Evolutionary conservation across 164 flowering plant genomes (phyloP).

Genomic region (Pachysandra terminalis): DNA sequence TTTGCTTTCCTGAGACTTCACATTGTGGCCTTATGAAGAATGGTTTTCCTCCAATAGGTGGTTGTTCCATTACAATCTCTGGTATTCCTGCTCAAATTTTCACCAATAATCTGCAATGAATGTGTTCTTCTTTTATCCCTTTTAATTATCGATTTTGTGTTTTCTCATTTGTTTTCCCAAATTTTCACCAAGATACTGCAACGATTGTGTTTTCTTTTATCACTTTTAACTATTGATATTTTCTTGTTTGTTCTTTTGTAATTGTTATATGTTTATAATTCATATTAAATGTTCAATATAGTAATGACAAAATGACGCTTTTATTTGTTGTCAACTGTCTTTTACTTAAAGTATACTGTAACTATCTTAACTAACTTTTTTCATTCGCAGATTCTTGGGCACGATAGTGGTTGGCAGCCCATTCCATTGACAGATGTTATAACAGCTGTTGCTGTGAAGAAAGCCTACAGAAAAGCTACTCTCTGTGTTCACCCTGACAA

Average conservation of each 20-base stretch:
- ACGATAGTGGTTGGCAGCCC: constrained; percentile 95
- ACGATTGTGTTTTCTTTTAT: too few relatives aligned
- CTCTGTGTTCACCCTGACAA: constrained; percentile 93
- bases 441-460: constrained; percentile 72
- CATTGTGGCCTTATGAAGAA: too few relatives aligned
- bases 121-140: too few relatives aligned
- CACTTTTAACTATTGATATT: too few relatives aligned
- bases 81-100: too few relatives aligned
- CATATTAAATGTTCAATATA: neutral
- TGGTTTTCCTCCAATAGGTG: too few relatives aligned
- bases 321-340: neutral
- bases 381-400: constrained; percentile 71
- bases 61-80: too few relatives aligned
- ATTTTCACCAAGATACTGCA: too few relatives aligned
- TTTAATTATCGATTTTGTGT: too few relatives aligned
- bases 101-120: too few relatives aligned
- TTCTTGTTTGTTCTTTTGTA: neutral
- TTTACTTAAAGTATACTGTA: neutral
- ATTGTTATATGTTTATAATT: neutral
- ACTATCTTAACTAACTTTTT: neutral
- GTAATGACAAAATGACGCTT: neutral
- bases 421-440: constrained; percentile 74
- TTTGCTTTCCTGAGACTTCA: too few relatives aligned
- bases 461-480: constrained; percentile 87
- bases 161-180: too few relatives aligned